Base-by-base conservation (phyloP, 495 filamentous ascomycete species). In the Poronia punctata region DNA sequence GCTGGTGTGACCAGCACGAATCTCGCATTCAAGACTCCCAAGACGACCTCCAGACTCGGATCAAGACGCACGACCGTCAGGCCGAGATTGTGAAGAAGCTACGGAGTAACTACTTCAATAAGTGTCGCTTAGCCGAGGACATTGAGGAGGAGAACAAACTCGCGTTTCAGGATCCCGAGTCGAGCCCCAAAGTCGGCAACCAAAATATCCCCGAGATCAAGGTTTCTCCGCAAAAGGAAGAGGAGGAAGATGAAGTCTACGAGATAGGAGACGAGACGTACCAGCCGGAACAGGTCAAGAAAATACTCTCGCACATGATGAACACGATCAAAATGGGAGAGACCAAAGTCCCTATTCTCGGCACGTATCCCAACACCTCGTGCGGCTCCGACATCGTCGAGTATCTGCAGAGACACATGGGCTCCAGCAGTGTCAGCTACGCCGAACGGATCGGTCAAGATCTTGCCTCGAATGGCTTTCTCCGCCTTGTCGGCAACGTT, bases 141-240 rank as follows among this genome's bases (percentile, higher is more conserved):
- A 62, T 96, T 38, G 93, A 97, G 53, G 92, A 99, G 63, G 92
- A 99, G 72, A 95, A 95, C 57, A 96, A 97, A 64, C 77, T 99
- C 9, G 89, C 87, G 21, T 96, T 97, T 59, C 87, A 96, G 56
- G 86, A 86, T 45, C 87, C 89, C 2, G 65, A 70, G 43, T 56
- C 43, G 20, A 73, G 70, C 53, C 70, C 74, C 10, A 69, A 73
- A 41, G 50, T 62, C 48, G 60, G 62, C 49, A 50, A 49, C 39
- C 47, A 64, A 51, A 57, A 65, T 40, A 68, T 71, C 46, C 74
- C 72, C 30, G 71, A 75, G 50, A 82, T 79, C 60, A 76, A 74
- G 54, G 75, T 78, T 14, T 55, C 53, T 8, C 38, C 59, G 11
- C 62, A 55, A 35, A 60, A 63, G 25, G 64, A 75, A 36, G 69